Percentiles rank a stretch among this genome's conserved stretches.
These are phyloP conservation scores for Exophiala viscosa DNA, from an alignment of 2,329 filamentous ascomycete genomes.

Conservation along the genomic window DNA sequence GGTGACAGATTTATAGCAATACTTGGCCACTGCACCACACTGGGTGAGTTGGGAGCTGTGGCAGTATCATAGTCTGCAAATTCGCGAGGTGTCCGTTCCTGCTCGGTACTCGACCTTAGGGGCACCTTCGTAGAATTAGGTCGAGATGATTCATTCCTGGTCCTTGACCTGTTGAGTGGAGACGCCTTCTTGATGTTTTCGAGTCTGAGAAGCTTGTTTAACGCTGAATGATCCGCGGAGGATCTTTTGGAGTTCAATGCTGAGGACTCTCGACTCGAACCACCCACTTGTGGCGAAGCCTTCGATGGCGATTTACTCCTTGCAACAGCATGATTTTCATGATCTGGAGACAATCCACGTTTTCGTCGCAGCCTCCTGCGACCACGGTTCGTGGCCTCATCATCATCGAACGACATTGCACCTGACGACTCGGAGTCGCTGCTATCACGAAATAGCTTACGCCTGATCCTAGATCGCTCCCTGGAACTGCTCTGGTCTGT, in stretches of 20 bases:
- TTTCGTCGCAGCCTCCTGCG: slow-evolving; percentile 20
- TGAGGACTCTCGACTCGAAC: slow-evolving; percentile 21
- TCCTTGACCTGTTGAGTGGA: slow-evolving; percentile 13
- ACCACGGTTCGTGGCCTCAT: slow-evolving; percentile 15
- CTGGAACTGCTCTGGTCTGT: slow-evolving; percentile 18
- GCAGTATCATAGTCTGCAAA: slow-evolving; percentile 44
- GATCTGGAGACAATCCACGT: slow-evolving; percentile 4
- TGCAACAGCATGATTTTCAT: not conserved
- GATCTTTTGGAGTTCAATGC: slow-evolving; percentile 21
- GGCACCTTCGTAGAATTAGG: slow-evolving; percentile 4
- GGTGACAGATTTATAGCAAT: slow-evolving; percentile 63
- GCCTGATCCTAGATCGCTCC: slow-evolving; percentile 15
- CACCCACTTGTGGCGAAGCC: slow-evolving; percentile 5
- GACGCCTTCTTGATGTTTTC: slow-evolving; percentile 17
- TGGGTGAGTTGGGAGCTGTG: slow-evolving; percentile 41
- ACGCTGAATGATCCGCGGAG: slow-evolving; percentile 19
- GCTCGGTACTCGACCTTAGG: slow-evolving; percentile 18
- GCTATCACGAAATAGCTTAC: slow-evolving; percentile 22
- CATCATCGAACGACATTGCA: slow-evolving; percentile 15
- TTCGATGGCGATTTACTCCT: slow-evolving; percentile 3
- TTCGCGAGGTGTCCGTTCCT: slow-evolving; percentile 28
- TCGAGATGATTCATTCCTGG: slow-evolving; percentile 13
- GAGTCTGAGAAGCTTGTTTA: slow-evolving; percentile 15
- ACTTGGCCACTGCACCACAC: slow-evolving; percentile 50
- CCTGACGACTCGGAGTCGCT: slow-evolving; percentile 21